Conservation (phyloP, 805 yeast species). For the Yamadazyma sp. region DNA sequence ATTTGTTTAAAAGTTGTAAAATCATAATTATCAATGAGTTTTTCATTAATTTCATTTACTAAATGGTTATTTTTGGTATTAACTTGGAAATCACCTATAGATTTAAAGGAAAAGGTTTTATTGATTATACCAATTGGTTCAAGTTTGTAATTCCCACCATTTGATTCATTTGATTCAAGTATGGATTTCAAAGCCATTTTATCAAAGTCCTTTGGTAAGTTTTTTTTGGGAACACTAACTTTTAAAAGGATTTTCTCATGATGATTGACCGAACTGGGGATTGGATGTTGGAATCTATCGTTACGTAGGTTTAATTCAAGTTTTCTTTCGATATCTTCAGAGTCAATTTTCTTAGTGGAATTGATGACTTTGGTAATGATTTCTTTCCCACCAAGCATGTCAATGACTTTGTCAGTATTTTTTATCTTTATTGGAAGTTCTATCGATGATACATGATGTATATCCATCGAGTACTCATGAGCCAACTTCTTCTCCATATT, state of each 20-base stretch:
- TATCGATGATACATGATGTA: slow-evolving; percentile 70
- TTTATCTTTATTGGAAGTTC: slow-evolving; percentile 76
- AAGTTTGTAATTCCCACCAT: slow-evolving; percentile 33
- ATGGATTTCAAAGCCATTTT: slow-evolving; percentile 44
- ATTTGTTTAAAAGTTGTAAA: slow-evolving; percentile 23
- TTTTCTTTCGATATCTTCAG: slow-evolving; percentile 3
- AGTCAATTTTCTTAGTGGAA: slow-evolving; percentile 20
- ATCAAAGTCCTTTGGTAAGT: slow-evolving; percentile 37
- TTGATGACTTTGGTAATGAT: slow-evolving; percentile 42
- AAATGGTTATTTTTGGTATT: slow-evolving; percentile 51
- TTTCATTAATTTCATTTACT: slow-evolving; percentile 24
- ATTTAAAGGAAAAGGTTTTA: slow-evolving; percentile 72
- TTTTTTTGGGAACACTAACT: slow-evolving; percentile 56
- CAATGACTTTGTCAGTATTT: slow-evolving; percentile 59
- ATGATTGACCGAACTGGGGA: slow-evolving; percentile 49
- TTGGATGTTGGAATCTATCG: slow-evolving; percentile 57
- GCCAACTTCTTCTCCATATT: slow-evolving; percentile 29
- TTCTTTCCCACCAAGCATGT: slow-evolving; percentile 64
- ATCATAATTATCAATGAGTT: slow-evolving; percentile 20
- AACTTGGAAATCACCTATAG: slow-evolving; percentile 84
- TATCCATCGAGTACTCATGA: slow-evolving; percentile 58
- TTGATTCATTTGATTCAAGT: slow-evolving; percentile 21
- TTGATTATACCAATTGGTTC: slow-evolving; percentile 67
- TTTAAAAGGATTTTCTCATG: slow-evolving; percentile 59
- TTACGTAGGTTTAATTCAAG: slow-evolving; percentile 37